Conservation (phyloP, 106 monocot genomes). For the Dendrobium catenatum region DNA sequence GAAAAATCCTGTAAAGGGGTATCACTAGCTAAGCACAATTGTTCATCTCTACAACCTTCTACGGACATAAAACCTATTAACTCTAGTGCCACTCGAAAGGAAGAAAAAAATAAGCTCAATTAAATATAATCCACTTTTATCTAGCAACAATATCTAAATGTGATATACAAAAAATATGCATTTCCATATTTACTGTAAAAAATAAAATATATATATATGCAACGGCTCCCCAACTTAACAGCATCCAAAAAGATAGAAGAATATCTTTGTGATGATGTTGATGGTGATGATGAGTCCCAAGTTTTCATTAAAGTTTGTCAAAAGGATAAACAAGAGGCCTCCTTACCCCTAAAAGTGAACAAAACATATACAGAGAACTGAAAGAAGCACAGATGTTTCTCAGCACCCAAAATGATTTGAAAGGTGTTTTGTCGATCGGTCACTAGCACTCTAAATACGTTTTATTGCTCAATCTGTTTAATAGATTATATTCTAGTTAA, state of each 20-base stretch:
- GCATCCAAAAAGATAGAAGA: neutral
- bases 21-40: neutral
- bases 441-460: neutral
- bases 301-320: neutral
- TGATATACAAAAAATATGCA: neutral
- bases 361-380: neutral
- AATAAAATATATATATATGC: too few species aligned
- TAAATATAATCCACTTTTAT: neutral
- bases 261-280: neutral
- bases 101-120: neutral
- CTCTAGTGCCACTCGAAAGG: neutral
- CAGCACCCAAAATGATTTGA: neutral
- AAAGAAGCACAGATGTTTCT: neutral
- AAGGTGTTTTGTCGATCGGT: neutral
- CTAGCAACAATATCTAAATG: neutral
- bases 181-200: neutral
- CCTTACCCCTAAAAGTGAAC: neutral
- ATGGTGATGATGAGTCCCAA: neutral
- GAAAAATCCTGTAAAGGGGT: neutral
- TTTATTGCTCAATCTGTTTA: neutral
- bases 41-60: neutral
- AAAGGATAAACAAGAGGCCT: neutral
- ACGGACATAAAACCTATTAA: neutral
- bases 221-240: neutral
- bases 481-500: too few species aligned